A percentile compares a stretch with the other conserved stretches of the same genome.
Evolutionary conservation across 768 basidiomycete genomes (phyloP).

Genomic region (Kwoniella heveanensis): DNA sequence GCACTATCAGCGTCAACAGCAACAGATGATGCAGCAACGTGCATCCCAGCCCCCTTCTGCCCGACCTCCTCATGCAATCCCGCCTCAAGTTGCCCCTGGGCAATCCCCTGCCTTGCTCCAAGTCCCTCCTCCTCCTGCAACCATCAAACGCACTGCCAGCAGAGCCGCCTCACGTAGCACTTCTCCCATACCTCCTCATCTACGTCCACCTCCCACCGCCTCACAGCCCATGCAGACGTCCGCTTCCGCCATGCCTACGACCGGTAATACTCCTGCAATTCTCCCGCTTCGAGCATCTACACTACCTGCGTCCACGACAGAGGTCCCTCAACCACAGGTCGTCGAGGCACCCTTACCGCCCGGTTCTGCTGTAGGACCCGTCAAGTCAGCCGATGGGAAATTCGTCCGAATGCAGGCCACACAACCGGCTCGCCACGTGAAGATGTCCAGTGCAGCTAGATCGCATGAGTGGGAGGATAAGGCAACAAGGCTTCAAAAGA

Average conservation of each 20-base stretch:
- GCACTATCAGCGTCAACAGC: constrained; percentile 19
- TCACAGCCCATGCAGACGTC: constrained; percentile 20
- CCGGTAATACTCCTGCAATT: constrained; percentile 10
- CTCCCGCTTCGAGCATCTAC: constrained; percentile 15
- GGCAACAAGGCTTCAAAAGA: constrained; percentile 12
- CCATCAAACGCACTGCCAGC: constrained; percentile 16
- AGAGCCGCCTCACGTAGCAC: constrained; percentile 17
- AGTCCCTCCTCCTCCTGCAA: constrained; percentile 20
- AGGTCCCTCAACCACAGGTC: constrained; percentile 7
- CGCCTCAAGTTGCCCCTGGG: constrained; percentile 12
- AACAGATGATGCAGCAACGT: constrained; percentile 12
- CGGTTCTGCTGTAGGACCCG: neutral
- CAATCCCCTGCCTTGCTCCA: constrained; percentile 24
- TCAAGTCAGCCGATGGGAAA: constrained; percentile 11
- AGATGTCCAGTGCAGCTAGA: constrained; percentile 8
- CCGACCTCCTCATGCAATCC: constrained; percentile 14
- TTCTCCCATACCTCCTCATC: constrained; percentile 20
- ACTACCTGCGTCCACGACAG: constrained; percentile 9
- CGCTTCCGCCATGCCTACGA: constrained; percentile 15
- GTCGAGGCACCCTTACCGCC: constrained; percentile 1
- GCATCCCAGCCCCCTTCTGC: constrained; percentile 16
- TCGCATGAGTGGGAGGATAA: constrained; percentile 6
- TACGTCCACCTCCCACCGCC: constrained; percentile 11
- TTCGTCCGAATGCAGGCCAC: constrained; percentile 9
- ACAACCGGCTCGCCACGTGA: neutral